Evolutionary conservation across 2,329 filamentous ascomycete genomes (phyloP), one percentile per base, ranked within the genome.

Genomic region (Colletotrichum chrysophilum): DNA sequence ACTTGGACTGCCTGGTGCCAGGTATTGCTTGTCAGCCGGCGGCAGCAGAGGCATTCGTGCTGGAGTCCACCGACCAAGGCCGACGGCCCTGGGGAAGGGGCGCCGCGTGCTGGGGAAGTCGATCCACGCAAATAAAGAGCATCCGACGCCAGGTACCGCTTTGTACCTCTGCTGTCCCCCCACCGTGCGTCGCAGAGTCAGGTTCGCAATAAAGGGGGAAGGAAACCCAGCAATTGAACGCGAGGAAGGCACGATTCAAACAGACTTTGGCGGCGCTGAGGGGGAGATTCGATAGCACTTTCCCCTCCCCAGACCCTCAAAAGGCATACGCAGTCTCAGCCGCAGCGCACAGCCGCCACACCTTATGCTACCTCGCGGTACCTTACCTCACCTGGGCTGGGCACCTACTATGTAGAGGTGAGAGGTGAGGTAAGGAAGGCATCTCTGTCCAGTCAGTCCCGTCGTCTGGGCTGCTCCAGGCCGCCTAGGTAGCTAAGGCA

Each of bases 301-400:
- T 43, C 30, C 28, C 28, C 5, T 12, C 28, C 52, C 18, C 26
- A 67, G 65, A 12, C 65, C 58, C 32, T 21, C 18, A 62, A 14
- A 21, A 64, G n/a, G 61, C 24, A 12, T 64, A 52, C n/a, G 61
- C 24, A 64, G 61, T 73, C 52, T 73, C 70, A 74, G 70, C 70
- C 64, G 74, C 65, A 58, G 43, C 38, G 70, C 70, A 69, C 70
- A 64, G 74, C 65, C 70, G 48, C 65, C 32, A 65, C 62, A 66
- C 72, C 34, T 73, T 34, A 32, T 21, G 32, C 43, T 73, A 58
- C 64, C 18, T 16, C 43, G 43, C 10, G 43, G 43, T 52, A 52
- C 43, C 43, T 52, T 43, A 43, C 38, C 38, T 16, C 24, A 36
- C 56, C 34, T 26, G 62, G 18, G 18, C 43, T 48, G 43, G 43